phyloP scores from a whole-genome alignment of 352 stramenopile species.

The Hyaloperonospora arabidopsidis region DNA sequence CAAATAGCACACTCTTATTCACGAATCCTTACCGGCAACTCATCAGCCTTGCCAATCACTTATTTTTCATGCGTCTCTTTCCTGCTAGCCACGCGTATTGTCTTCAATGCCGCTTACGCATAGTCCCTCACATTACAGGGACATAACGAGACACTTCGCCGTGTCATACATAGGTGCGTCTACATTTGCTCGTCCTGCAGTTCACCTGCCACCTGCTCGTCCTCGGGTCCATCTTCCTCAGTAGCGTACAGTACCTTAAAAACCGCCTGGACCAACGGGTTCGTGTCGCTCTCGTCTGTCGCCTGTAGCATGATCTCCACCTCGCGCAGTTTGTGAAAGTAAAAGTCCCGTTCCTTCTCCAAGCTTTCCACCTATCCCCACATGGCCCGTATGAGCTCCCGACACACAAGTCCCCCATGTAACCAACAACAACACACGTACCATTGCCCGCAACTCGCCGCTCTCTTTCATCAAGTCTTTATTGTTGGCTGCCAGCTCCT shows the following conservation, averaged over 20 bases:
- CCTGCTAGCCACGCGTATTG: neutral
- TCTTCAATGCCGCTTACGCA: constrained; percentile 7
- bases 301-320: constrained; percentile 94
- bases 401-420: neutral
- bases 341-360: constrained; percentile 97
- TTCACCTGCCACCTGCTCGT: constrained; percentile 35
- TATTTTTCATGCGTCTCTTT: constrained; percentile 4
- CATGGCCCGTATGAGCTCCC: constrained; percentile 5
- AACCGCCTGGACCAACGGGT: constrained; percentile 54
- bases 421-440: constrained; percentile 20
- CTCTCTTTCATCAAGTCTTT: constrained; percentile 72
- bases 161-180: neutral
- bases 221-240: constrained; percentile 48
- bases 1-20: constrained; percentile 26
- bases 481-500: constrained; percentile 61
- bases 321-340: constrained; percentile 97
- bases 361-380: constrained; percentile 71
- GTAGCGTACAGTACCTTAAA: constrained; percentile 85
- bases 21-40: constrained; percentile 18
- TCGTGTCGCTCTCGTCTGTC: constrained; percentile 47
- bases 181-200: constrained; percentile 54
- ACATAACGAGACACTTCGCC: constrained; percentile 1
- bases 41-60: constrained; percentile 7
- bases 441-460: constrained; percentile 61
- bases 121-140: neutral